Evolutionary conservation across 73 alveolate species (phyloP), one percentile per base, ranked within the genome.

Genomic region (Tetrahymena borealis): DNA sequence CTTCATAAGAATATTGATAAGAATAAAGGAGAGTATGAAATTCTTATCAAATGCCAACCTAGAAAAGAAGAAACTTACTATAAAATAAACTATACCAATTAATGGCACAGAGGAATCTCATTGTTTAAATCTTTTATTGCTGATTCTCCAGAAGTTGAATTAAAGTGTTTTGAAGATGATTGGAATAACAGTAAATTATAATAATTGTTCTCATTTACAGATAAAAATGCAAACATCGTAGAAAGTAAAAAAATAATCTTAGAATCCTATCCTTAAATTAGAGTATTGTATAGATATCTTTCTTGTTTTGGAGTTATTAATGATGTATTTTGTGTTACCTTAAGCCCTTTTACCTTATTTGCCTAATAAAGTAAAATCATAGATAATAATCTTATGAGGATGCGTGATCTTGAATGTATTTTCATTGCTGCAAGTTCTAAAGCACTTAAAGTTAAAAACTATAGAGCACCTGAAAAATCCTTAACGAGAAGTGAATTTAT

Each of bases 391-490:
- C 28, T 60, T 24, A 78, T 93, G 39, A 94, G 91, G 43, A 33
- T 92, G 38, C 40, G 95, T 24, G 96, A 95, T 90, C 33, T 93
- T 32, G 96, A 94, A 78, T 79, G 94, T 18, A 90, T 90, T 77
- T 95, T 94, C 43, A 95, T 91, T 3, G 60, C 95, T 36, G 79
- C 96, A 12, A 78, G 78, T 32, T 91, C 90, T 7, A 94, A 91
- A 43, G 95, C 85, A 15, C 85, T 60, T 9, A 60, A 85, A 92
- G 85, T 90, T 13, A 60, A 36, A 15, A 90, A 94, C 38, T 93
- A 91, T 7, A 94, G 91, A 60, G 91, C 91, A 16, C 91, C 96
- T 85, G 96, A 93, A 95, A 93, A 93, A 39, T 95, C 96, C 10
- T 38, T 95, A 10, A 93, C 85, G 4, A 79, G 97, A 90, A 94